Evolutionary conservation across 805 yeast genomes (phyloP).

Genomic region (Tetrapisispora namnaoensis): DNA sequence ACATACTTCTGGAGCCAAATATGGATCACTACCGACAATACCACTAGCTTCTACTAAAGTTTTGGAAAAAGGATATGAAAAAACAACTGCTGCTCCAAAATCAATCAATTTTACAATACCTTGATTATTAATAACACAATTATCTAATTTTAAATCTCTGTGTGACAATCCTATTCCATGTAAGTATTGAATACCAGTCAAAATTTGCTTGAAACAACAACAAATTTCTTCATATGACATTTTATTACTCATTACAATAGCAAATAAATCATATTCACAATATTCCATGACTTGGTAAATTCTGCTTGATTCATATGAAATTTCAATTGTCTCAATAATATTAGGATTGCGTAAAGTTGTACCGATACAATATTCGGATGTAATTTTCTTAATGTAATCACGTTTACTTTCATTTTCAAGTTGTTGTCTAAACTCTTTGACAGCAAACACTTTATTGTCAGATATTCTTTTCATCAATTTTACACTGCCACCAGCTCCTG

Average conservation of each 20-base stretch:
- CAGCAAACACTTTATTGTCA: conserved; percentile 74
- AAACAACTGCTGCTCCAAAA: conserved; percentile 85
- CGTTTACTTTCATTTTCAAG: conserved; percentile 63
- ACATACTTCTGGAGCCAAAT: conserved; percentile 81
- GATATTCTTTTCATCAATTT: conserved; percentile 55
- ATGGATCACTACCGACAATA: conserved; percentile 77
- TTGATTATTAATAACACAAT: conserved; percentile 69
- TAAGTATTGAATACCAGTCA: conserved; percentile 67
- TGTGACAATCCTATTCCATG: conserved; percentile 81
- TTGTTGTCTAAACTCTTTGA: conserved; percentile 78
- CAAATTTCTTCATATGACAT: conserved; percentile 70
- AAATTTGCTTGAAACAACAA: conserved; percentile 81
- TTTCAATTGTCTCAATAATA: conserved; percentile 82
- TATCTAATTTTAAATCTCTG: conserved; percentile 80
- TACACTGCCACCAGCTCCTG: conserved; percentile 92
- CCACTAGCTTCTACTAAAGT: conserved; percentile 65
- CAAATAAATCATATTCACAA: conserved; percentile 84
- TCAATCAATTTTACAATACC: conserved; percentile 85
- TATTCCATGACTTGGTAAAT: conserved; percentile 89
- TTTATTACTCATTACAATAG: conserved; percentile 86
- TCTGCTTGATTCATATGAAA: conserved; percentile 75
- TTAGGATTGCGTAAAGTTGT: conserved; percentile 82
- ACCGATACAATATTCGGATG: conserved; percentile 90
- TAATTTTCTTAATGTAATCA: conserved; percentile 82
- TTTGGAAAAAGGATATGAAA: conserved; percentile 70